These are phyloP conservation scores for Tricholoma sp. DNA, from an alignment of 768 basidiomycete species.

Conservation along the genomic window DNA sequence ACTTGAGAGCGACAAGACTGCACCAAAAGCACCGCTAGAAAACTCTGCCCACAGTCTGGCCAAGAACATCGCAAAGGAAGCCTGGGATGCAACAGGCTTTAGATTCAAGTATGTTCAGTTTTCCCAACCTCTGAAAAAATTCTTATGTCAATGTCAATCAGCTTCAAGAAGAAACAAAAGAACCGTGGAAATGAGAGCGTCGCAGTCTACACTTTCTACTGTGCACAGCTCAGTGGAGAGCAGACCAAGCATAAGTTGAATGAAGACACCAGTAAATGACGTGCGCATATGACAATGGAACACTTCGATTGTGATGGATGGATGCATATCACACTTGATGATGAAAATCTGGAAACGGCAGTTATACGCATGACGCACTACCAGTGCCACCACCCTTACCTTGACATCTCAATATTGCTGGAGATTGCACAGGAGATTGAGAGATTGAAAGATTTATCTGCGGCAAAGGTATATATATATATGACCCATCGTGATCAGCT, in stretches of 20 bases:
- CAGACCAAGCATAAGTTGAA: no score
- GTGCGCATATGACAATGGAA: no score
- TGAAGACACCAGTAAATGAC: no score
- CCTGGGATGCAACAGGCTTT: conserved; percentile 2
- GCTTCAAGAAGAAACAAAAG: conserved; percentile 4
- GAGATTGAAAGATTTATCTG: conserved; percentile 1
- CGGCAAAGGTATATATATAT: background rate
- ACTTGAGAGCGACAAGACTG: no score
- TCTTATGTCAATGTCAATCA: background rate
- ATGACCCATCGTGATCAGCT: background rate
- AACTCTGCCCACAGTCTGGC: no score
- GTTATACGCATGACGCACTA: conserved; percentile 6
- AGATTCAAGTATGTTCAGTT: conserved; percentile 4
- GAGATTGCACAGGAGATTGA: background rate
- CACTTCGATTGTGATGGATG: no score
- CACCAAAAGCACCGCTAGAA: no score
- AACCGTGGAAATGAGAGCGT: background rate
- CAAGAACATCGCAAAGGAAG: background rate
- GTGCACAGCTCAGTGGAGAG: no score
- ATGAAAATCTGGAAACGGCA: background rate
- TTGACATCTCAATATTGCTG: conserved; percentile 1
- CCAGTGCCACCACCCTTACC: conserved; percentile 4
- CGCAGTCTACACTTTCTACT: no score
- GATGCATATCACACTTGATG: no score
- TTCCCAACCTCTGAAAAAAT: no score